phyloP scores from a whole-genome alignment of 176 grass and related monocot species.

The Hordeum marinum region DNA sequence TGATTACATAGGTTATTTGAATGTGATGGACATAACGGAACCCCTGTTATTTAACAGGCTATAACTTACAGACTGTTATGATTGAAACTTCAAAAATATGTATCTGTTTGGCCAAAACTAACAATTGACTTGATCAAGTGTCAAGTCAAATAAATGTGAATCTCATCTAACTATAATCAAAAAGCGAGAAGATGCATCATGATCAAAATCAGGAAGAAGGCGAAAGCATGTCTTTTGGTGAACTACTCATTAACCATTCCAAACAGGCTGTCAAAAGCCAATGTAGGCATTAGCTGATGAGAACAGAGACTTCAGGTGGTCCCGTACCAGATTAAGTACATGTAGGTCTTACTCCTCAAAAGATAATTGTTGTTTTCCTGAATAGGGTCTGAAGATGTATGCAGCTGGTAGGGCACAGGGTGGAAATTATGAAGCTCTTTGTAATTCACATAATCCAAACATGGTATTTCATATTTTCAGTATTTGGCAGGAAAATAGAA shows the following conservation, averaged over 20 bases:
- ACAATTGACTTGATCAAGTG: not conserved
- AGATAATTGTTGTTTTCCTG: not conserved
- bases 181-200: not conserved
- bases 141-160: not conserved
- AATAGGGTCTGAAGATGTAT: not conserved
- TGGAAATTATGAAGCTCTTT: not conserved
- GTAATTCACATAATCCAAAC: not conserved
- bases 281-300: not conserved
- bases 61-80: not conserved
- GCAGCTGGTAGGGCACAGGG: not conserved
- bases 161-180: slow-evolving; percentile 8
- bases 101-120: not conserved
- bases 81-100: not conserved
- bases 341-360: not conserved
- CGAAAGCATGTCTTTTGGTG: not conserved
- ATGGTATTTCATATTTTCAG: not conserved
- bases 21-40: not conserved
- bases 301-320: not conserved
- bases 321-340: not conserved
- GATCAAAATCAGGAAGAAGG: not conserved
- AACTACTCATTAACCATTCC: not conserved
- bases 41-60: not conserved
- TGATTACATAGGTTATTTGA: not conserved
- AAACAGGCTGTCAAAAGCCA: slow-evolving; percentile 1
- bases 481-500: not conserved